Conservation (phyloP, 345 rosid species). For the Brassica nigra region DNA sequence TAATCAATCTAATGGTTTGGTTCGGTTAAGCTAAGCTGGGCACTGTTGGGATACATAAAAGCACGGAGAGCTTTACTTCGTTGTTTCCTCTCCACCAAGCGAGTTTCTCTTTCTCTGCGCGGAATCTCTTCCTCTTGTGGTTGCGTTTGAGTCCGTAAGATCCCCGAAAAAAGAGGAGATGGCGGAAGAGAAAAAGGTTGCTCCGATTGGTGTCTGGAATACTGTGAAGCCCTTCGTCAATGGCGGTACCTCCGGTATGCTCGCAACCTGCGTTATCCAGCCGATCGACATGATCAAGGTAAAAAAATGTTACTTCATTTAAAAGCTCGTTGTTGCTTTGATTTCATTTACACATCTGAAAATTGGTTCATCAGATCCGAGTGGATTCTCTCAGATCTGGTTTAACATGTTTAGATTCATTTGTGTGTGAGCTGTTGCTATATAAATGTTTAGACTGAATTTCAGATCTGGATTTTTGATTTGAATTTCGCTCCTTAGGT, state of each 20-base stretch:
- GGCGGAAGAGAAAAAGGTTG: constrained; percentile 76
- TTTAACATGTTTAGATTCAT: not conserved
- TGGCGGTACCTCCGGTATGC: constrained; percentile 98
- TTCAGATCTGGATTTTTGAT: constrained; percentile 33
- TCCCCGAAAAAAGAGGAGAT: constrained; percentile 29
- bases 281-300: constrained; percentile 99
- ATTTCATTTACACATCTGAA: not conserved
- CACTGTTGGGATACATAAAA: constrained; percentile 22
- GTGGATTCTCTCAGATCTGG: constrained; percentile 34
- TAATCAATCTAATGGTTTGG: constrained; percentile 27
- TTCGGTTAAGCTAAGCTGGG: constrained; percentile 21
- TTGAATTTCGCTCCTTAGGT: not conserved
- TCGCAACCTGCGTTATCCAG: constrained; percentile 98
- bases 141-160: constrained; percentile 19
- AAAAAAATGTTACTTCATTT: not conserved
- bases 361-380: constrained; percentile 48
- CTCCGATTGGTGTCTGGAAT: constrained; percentile 67
- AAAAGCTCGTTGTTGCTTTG: not conserved
- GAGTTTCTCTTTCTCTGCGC: not conserved
- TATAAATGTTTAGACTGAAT: not conserved
- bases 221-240: constrained; percentile 87
- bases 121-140: constrained; percentile 8
- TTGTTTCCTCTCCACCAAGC: constrained; percentile 35
- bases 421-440: not conserved
- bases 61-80: constrained; percentile 1